Evolutionary conservation across 805 yeast species (phyloP).

Genomic region (Candida hispaniensis): DNA sequence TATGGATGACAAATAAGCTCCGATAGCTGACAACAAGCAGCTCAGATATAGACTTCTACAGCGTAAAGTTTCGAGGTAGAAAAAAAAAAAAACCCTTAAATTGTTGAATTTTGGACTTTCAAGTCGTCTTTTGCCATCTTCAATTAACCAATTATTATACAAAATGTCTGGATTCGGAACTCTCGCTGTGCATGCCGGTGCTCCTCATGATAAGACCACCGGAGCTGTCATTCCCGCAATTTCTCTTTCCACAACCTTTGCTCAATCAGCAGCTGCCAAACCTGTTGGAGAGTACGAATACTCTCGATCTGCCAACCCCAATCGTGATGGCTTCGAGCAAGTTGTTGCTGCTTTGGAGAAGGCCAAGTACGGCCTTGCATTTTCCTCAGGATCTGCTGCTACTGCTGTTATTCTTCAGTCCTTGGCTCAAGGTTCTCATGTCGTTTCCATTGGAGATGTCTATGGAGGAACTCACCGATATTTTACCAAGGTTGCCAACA

Average conservation of each 20-base stretch:
- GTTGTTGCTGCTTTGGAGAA: slow-evolving; percentile 72
- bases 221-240: slow-evolving; percentile 85
- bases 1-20: too few species aligned
- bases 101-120: too few species aligned
- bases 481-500: slow-evolving; percentile 72
- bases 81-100: too few species aligned
- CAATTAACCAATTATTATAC: background rate
- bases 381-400: slow-evolving; percentile 78
- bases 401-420: slow-evolving; percentile 70
- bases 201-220: slow-evolving; percentile 55
- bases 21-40: too few species aligned
- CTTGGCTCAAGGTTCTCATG: slow-evolving; percentile 60
- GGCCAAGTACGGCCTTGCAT: slow-evolving; percentile 57
- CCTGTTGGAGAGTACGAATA: slow-evolving; percentile 76
- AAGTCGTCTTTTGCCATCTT: too few species aligned
- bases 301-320: slow-evolving; percentile 78
- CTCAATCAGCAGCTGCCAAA: slow-evolving; percentile 63
- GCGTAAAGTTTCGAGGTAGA: too few species aligned
- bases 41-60: too few species aligned
- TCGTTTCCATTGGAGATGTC: slow-evolving; percentile 72
- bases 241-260: slow-evolving; percentile 75
- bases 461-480: slow-evolving; percentile 90
- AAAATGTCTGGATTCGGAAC: slow-evolving; percentile 45
- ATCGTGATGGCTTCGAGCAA: slow-evolving; percentile 68
- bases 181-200: slow-evolving; percentile 75